A percentile compares a stretch with the other conserved stretches of the same genome.
Evolutionary conservation across 2,329 filamentous ascomycete genomes (phyloP).

Genomic region (Alternaria sp.): DNA sequence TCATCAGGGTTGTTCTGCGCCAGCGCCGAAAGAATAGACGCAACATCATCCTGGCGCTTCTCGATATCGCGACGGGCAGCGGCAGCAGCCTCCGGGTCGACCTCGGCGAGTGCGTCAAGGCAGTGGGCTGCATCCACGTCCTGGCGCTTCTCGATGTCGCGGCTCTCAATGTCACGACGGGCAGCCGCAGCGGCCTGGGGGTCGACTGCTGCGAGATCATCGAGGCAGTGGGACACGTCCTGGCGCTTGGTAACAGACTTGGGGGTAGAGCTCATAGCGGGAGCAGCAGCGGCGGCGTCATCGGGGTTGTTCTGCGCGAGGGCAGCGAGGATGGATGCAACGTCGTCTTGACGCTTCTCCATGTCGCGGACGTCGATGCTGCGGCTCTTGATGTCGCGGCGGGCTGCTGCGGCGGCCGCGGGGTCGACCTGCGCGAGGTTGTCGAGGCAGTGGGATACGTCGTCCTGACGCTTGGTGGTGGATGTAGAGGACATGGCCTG

Average conservation of each 20-base stretch:
- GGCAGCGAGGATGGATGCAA: constrained; percentile 26
- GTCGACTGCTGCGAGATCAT: not conserved
- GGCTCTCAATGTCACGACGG: not conserved
- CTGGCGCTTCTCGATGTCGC: constrained; percentile 6
- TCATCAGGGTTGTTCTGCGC: constrained; percentile 32
- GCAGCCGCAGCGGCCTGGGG: not conserved
- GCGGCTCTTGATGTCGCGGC: not conserved
- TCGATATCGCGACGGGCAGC: constrained; percentile 18
- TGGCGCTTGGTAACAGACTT: not conserved
- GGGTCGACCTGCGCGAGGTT: not conserved
- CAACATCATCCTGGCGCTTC: constrained; percentile 24
- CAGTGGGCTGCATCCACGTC: constrained; percentile 25
- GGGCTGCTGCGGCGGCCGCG: not conserved
- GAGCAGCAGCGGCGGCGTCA: constrained; percentile 7
- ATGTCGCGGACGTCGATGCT: not conserved
- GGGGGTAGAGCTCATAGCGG: not conserved
- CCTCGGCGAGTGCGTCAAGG: constrained; percentile 22
- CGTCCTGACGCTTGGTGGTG: constrained; percentile 15
- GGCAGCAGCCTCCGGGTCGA: constrained; percentile 26
- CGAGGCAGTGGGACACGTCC: not conserved
- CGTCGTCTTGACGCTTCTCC: constrained; percentile 14
- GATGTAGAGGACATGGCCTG: constrained; percentile 3
- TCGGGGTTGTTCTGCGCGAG: constrained; percentile 31
- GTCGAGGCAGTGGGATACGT: not conserved
- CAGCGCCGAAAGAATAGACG: constrained; percentile 28